Percentiles rank a stretch among this genome's conserved stretches.
phyloP scores from a whole-genome alignment of 2,329 filamentous ascomycete species.

The Clarireedia hainanense region DNA sequence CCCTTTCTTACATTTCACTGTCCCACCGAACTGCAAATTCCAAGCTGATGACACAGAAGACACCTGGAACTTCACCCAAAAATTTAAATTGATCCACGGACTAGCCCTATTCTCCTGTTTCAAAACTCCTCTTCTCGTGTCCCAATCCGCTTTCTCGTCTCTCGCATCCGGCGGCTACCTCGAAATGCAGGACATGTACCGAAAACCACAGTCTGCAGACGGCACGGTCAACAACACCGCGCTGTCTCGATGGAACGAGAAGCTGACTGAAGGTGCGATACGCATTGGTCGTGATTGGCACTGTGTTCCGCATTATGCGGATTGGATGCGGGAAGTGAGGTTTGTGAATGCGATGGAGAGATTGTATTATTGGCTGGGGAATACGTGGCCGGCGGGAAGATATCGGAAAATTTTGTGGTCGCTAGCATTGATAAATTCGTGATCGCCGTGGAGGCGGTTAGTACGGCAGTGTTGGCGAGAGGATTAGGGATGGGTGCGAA shows the following conservation, averaged over 20 bases:
- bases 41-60: constrained; percentile 43
- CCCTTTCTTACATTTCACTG: background rate
- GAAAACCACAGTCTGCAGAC: constrained; percentile 12
- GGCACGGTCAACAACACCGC: constrained; percentile 18
- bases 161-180: constrained; percentile 12
- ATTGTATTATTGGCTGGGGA: constrained; percentile 46
- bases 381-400: constrained; percentile 42
- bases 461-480: too few relatives aligned
- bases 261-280: background rate
- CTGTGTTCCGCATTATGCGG: constrained; percentile 7
- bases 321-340: constrained; percentile 34
- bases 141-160: constrained; percentile 4
- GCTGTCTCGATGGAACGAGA: constrained; percentile 9
- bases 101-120: constrained; percentile 8
- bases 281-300: constrained; percentile 6
- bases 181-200: constrained; percentile 10
- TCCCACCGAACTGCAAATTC: constrained; percentile 27
- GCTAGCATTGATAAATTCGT: too few relatives aligned
- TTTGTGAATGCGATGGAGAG: constrained; percentile 47
- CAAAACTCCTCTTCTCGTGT: constrained; percentile 4
- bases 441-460: too few relatives aligned
- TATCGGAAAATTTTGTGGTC: background rate
- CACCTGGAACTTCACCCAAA: constrained; percentile 37
- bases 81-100: constrained; percentile 43
- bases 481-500: too few relatives aligned